Percentiles rank a stretch among this genome's conserved stretches.
Evolutionary conservation across 768 basidiomycete species (phyloP).

Genomic region (Sistotremastrum suecicum): DNA sequence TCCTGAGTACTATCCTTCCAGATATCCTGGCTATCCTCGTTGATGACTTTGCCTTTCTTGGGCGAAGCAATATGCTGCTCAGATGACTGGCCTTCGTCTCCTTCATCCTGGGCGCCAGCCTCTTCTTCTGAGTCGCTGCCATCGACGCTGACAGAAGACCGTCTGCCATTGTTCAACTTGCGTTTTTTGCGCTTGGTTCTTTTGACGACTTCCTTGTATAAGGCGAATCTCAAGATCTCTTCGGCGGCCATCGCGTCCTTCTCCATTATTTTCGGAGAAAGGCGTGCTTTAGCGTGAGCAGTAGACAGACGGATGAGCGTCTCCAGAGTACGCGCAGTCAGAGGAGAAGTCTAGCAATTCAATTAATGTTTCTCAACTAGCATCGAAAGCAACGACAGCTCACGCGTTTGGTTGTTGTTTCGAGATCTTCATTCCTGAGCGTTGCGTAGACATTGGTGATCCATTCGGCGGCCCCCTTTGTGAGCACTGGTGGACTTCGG

Average conservation of each 20-base stretch:
- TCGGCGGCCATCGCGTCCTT: constrained; percentile 84
- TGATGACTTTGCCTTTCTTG: constrained; percentile 33
- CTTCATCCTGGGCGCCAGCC: constrained; percentile 33
- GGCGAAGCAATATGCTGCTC: constrained; percentile 21
- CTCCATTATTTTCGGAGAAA: constrained; percentile 74
- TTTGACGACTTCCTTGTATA: constrained; percentile 94
- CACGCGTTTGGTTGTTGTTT: constrained; percentile 70
- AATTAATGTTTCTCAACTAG: constrained; percentile 12
- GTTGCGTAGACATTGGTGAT: constrained; percentile 88
- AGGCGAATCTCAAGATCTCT: constrained; percentile 89
- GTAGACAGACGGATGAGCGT: constrained; percentile 96
- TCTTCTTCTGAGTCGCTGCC: constrained; percentile 34
- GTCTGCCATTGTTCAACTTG: constrained; percentile 63
- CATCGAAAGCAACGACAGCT: too few relatives aligned
- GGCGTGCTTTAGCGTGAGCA: constrained; percentile 91
- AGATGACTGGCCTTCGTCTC: constrained; percentile 9
- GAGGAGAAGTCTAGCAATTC: constrained; percentile 68
- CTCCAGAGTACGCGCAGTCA: constrained; percentile 97
- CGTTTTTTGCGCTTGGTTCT: constrained; percentile 70
- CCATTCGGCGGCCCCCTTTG: constrained; percentile 86
- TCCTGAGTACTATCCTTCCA: constrained; percentile 40
- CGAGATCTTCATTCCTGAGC: constrained; percentile 84
- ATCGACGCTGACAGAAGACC: constrained; percentile 17
- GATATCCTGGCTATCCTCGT: constrained; percentile 51
- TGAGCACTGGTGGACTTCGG: constrained; percentile 70